Conservation (phyloP, 805 yeast genomes). For the Starmerella ratchasimensis region DNA sequence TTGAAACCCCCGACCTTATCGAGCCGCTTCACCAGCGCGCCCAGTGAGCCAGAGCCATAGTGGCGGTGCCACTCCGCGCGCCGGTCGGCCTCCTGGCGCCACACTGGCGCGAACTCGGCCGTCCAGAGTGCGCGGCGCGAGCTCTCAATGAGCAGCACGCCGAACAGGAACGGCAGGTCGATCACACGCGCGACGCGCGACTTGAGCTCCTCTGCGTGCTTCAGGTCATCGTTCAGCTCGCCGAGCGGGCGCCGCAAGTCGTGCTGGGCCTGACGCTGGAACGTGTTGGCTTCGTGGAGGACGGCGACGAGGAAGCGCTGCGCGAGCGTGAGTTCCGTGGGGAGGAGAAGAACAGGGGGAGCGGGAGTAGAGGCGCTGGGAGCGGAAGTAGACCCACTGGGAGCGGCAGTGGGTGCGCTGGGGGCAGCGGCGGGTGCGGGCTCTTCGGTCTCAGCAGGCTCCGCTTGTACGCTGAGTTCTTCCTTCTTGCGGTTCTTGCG, state of each 20-base stretch:
- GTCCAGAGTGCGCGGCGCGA: conserved; percentile 21
- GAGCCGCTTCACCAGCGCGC: conserved; percentile 4
- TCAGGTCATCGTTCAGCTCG: conserved; percentile 18
- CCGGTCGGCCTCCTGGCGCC: conserved; percentile 39
- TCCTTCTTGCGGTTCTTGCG: no score
- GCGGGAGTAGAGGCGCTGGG: no score
- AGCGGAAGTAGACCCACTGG: no score
- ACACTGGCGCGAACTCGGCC: conserved; percentile 28
- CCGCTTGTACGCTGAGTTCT: no score
- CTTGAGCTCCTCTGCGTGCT: conserved; percentile 22
- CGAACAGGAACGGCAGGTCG: conserved; percentile 29
- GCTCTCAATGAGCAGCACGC: conserved; percentile 27
- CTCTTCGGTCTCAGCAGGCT: no score
- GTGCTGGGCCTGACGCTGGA: conserved; percentile 22
- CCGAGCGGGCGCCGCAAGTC: conserved; percentile 22
- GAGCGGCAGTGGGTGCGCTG: no score
- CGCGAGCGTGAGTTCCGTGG: not conserved
- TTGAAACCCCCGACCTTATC: conserved; percentile 1
- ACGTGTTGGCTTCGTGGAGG: conserved; percentile 17
- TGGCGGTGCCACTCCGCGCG: conserved; percentile 45
- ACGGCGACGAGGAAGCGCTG: not conserved
- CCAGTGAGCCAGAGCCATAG: conserved; percentile 27
- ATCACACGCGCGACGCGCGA: conserved; percentile 25
- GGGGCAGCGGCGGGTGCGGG: no score
- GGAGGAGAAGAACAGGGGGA: no score